Percentiles rank a stretch among this genome's conserved stretches.
phyloP scores from a whole-genome alignment of 768 basidiomycete species.

The Phaeotremella skinneri region DNA sequence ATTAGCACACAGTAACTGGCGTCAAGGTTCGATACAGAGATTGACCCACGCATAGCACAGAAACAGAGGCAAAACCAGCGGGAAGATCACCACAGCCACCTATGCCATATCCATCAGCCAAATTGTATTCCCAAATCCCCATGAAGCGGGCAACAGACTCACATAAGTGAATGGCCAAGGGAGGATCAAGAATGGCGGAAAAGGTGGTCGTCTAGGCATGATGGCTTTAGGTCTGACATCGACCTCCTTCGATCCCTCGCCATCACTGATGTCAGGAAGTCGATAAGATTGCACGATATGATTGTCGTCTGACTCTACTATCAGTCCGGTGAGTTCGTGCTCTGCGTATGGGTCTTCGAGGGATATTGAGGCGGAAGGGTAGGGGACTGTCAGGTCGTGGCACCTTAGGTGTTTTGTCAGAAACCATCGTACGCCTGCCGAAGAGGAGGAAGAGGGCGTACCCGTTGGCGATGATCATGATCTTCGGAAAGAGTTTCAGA shows the following conservation, averaged over 20 bases:
- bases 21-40: background rate
- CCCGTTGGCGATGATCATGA: conserved; percentile 48
- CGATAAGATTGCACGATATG: conserved; percentile 30
- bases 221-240: conserved; percentile 3
- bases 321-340: conserved; percentile 4
- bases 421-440: background rate
- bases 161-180: conserved; percentile 39
- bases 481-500: conserved; percentile 38
- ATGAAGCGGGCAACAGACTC: conserved; percentile 5
- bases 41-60: conserved; percentile 19
- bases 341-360: conserved; percentile 33
- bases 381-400: conserved; percentile 44
- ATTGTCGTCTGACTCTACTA: conserved; percentile 25
- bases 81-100: conserved; percentile 17
- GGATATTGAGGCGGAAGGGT: conserved; percentile 41
- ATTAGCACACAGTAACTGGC: background rate
- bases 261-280: conserved; percentile 2
- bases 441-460: conserved; percentile 14
- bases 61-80: conserved; percentile 18
- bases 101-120: conserved; percentile 3
- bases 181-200: conserved; percentile 36
- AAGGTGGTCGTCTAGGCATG: conserved; percentile 12
- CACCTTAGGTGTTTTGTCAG: conserved; percentile 14
- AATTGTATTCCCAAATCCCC: background rate
- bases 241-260: conserved; percentile 8